Percentiles rank a stretch among this genome's conserved stretches.
These are phyloP conservation scores for Yamadazyma buinensis DNA, from an alignment of 1,139 yeast species.

Conservation along the genomic window DNA sequence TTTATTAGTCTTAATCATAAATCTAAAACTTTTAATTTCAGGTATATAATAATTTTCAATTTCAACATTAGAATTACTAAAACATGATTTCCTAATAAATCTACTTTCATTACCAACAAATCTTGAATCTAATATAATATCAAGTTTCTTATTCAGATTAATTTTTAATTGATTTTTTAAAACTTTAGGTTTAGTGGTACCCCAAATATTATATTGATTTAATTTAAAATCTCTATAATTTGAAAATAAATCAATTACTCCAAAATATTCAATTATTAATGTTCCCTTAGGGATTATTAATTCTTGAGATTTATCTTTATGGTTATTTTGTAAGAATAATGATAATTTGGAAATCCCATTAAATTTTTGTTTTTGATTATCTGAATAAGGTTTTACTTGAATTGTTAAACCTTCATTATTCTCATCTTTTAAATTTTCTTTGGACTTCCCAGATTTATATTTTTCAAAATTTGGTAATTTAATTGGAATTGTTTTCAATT, in stretches of 20 bases:
- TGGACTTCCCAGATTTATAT: conserved; percentile 20
- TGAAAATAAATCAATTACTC: conserved; percentile 65
- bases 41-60: conserved; percentile 52
- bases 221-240: conserved; percentile 60
- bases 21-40: conserved; percentile 43
- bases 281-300: conserved; percentile 44
- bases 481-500: conserved; percentile 28
- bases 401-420: conserved; percentile 17
- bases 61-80: conserved; percentile 61
- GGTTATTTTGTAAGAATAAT: conserved; percentile 38
- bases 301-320: conserved; percentile 3
- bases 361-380: conserved; percentile 58
- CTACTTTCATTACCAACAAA: conserved; percentile 73
- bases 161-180: conserved; percentile 41
- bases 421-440: conserved; percentile 7
- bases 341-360: conserved; percentile 73
- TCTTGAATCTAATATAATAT: conserved; percentile 73
- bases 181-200: conserved; percentile 81
- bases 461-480: conserved; percentile 33
- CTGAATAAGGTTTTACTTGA: conserved; percentile 47
- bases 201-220: conserved; percentile 80
- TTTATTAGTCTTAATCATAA: conserved; percentile 56
- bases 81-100: conserved; percentile 73
- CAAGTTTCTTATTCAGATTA: conserved; percentile 18
- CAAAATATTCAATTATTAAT: conserved; percentile 62